A percentile compares a stretch with the other conserved stretches of the same genome.
These are phyloP conservation scores for Cladochytrium replicatum DNA, from an alignment of 192 early-diverging fungal genomes.

Conservation along the genomic window DNA sequence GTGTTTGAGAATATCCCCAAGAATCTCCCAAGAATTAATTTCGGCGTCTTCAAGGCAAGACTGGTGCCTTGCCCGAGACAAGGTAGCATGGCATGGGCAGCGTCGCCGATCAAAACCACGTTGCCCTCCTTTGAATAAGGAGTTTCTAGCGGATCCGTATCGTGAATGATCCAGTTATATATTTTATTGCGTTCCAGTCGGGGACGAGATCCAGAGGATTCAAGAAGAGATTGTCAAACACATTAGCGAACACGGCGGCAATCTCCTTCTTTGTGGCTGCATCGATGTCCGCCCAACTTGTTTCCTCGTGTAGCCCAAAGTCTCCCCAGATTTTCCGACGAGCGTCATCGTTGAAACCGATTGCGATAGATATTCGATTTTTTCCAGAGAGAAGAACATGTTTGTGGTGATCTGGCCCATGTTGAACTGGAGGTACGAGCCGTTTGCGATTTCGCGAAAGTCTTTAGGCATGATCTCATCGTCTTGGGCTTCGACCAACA, in stretches of 20 bases:
- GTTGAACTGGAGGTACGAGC: no score
- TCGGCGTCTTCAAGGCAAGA: not conserved
- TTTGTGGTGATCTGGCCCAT: no score
- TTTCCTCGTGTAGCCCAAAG: not conserved
- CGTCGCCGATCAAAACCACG: no score
- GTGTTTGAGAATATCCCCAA: not conserved
- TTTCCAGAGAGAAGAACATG: not conserved
- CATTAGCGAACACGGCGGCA: not conserved
- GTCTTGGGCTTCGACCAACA: no score
- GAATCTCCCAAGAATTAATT: not conserved
- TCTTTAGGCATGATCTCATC: no score
- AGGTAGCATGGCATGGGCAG: not conserved
- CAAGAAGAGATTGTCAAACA: not conserved
- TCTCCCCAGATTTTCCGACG: not conserved
- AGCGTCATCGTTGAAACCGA: not conserved
- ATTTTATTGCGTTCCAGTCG: no score
- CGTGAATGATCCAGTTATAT: not conserved
- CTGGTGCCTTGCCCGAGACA: not conserved
- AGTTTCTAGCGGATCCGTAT: not conserved
- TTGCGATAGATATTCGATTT: not conserved
- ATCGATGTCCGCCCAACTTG: not conserved
- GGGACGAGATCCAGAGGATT: not conserved
- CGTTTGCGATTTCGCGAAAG: no score
- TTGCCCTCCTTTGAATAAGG: no score
- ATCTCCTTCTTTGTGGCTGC: not conserved